These are phyloP conservation scores for Cytospora chrysosperma DNA, from an alignment of 2,329 filamentous ascomycete genomes.

Conservation along the genomic window DNA sequence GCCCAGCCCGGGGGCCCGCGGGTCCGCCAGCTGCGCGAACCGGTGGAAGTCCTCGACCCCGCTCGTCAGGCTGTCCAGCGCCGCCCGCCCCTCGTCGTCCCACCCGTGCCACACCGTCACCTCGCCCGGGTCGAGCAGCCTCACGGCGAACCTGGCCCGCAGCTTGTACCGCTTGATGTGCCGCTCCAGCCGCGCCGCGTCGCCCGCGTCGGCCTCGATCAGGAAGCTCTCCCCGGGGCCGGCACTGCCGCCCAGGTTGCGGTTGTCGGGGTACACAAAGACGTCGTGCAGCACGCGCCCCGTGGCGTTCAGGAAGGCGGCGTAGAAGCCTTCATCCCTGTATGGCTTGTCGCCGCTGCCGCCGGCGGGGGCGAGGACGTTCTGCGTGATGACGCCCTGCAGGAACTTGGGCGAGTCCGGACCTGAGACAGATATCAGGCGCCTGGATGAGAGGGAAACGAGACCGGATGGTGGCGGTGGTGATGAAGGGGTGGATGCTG, in stretches of 20 bases:
- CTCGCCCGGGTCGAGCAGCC: slow-evolving; percentile 64
- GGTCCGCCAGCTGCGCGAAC: slow-evolving; percentile 32
- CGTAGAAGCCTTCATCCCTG: slow-evolving; percentile 62
- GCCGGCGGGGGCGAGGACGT: slow-evolving; percentile 49
- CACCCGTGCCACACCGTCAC: slow-evolving; percentile 72
- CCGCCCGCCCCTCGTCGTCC: slow-evolving; percentile 42
- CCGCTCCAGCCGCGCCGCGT: slow-evolving; percentile 61
- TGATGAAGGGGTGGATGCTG: slow-evolving; percentile 31
- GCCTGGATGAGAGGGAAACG: slow-evolving; percentile 66
- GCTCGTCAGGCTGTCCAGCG: slow-evolving; percentile 29
- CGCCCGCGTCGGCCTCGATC: slow-evolving; percentile 75
- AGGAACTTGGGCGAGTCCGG: slow-evolving; percentile 80
- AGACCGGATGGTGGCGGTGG: slow-evolving; percentile 47
- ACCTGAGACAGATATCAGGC: slow-evolving; percentile 76
- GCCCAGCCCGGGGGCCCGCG: slow-evolving; percentile 46
- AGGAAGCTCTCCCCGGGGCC: slow-evolving; percentile 57
- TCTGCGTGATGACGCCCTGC: slow-evolving; percentile 81
- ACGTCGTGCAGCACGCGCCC: slow-evolving; percentile 86
- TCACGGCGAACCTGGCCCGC: slow-evolving; percentile 72
- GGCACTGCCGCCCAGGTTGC: slow-evolving; percentile 28
- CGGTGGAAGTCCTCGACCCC: slow-evolving; percentile 5
- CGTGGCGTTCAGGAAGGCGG: slow-evolving; percentile 80
- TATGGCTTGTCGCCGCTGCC: slow-evolving; percentile 28
- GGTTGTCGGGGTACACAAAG: slow-evolving; percentile 73
- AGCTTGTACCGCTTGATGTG: slow-evolving; percentile 86